A percentile compares a stretch with the other conserved stretches of the same genome.
These are phyloP conservation scores for Tylopilus felleus DNA, from an alignment of 768 basidiomycete genomes.

Conservation along the genomic window DNA sequence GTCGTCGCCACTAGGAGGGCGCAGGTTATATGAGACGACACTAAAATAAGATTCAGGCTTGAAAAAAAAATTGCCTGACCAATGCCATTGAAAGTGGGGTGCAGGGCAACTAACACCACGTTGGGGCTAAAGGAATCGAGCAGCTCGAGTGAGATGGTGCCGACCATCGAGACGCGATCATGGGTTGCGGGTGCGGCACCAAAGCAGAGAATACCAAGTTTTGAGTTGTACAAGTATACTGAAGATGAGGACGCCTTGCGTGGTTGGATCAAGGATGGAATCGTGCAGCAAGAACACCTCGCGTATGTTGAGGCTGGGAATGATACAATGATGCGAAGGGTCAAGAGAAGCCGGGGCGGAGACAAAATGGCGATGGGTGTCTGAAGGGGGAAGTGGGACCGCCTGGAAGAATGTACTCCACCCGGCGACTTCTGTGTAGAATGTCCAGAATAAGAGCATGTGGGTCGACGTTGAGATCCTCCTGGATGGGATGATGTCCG, in stretches of 20 bases:
- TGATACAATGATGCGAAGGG: constrained; percentile 10
- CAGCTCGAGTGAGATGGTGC: constrained; percentile 9
- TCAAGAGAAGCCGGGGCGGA: background rate
- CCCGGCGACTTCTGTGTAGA: no score
- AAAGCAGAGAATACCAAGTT: constrained; percentile 11
- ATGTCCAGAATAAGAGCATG: no score
- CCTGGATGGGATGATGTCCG: no score
- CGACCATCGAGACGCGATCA: background rate
- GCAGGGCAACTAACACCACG: background rate
- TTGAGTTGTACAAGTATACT: background rate
- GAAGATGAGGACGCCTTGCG: constrained; percentile 9
- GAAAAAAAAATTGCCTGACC: constrained; percentile 12
- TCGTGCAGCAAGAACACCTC: constrained; percentile 16
- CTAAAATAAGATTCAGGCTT: background rate
- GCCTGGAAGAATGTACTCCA: constrained; percentile 10
- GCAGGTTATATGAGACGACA: constrained; percentile 11
- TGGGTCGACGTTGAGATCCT: no score
- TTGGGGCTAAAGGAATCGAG: background rate
- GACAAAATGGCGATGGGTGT: background rate
- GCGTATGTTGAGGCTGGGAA: background rate
- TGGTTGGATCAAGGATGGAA: constrained; percentile 2
- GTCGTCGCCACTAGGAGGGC: no score
- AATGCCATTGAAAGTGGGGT: constrained; percentile 13
- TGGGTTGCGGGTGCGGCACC: background rate
- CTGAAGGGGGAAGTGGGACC: constrained; percentile 8